Base-by-base conservation (phyloP, 129 eudicot genomes). In the Helianthus tuberosus region DNA sequence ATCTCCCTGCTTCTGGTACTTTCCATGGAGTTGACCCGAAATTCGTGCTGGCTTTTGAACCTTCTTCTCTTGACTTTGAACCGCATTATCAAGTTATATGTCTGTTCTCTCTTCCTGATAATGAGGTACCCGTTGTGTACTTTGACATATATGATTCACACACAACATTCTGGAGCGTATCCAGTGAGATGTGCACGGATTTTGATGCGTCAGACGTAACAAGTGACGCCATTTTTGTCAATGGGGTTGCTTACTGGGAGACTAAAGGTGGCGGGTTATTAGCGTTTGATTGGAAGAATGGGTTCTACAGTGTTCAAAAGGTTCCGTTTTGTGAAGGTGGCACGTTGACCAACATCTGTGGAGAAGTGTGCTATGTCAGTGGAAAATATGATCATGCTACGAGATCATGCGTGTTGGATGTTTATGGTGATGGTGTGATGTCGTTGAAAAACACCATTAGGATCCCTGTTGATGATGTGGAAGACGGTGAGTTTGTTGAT, bases 121-220 rank as follows among this genome's bases (percentile, higher is more conserved):
- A 77, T 39, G 23, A 8, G 15, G 69, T 41, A 48, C 78, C 69
- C 11, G 8, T 77, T 29, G 62, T 79, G 35, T 55, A 68, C 41
- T 84, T 89, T 41, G 96, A 89, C 50, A 77, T 89, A 16, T 89
- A 84, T 71, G 83, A 83, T 46, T 89, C 96, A 25, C 63, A 47
- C 49, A 83, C 86, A 50, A 23, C 36, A 50, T 78, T 86, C 0
- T 89, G 96, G 96, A 79, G 12, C 7, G n/a, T 25, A 16, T 74
- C 79, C 2, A 70, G 51, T 3, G 39, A 32, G 38, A 20, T 35
- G 13, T 89, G 87, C 58, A 39, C 71, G 8, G 86, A 79, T 67
- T 44, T 79, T 68, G 71, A 54, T 23, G 51, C 43, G 14, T 52
- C 79, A 5, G 43, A 50, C 0, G 29, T 85, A 0, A 59, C 20